Percentiles rank a stretch among this genome's conserved stretches.
These are phyloP conservation scores for Arachis monticola DNA, from an alignment of 331 rosid species.

Conservation along the genomic window DNA sequence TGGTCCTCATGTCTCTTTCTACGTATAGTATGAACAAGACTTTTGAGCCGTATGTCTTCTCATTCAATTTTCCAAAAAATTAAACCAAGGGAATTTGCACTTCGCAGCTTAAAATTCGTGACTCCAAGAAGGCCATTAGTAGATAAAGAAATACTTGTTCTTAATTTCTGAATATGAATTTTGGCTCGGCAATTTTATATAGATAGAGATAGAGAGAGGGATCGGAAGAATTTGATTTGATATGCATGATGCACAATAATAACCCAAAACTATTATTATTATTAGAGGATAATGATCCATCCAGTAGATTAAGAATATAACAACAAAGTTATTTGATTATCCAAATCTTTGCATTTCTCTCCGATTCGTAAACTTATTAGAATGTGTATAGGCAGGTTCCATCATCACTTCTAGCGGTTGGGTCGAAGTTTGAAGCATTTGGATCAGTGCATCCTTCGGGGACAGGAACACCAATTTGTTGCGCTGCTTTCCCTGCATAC, in stretches of 20 bases:
- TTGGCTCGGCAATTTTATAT: too few species aligned
- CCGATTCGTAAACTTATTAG: conserved; percentile 35
- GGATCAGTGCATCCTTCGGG: conserved; percentile 90
- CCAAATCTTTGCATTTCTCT: conserved; percentile 35
- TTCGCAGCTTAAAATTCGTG: too few species aligned
- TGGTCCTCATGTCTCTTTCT: too few species aligned
- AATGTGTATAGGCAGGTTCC: conserved; percentile 65
- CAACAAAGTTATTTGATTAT: conserved; percentile 32
- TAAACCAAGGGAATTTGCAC: too few species aligned
- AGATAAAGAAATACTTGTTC: too few species aligned
- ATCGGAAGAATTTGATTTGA: conserved; percentile 18
- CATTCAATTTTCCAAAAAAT: too few species aligned
- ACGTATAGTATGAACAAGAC: too few species aligned
- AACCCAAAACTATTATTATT: conserved; percentile 41
- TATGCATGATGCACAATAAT: conserved; percentile 30
- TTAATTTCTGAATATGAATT: too few species aligned
- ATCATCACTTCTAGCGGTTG: conserved; percentile 93
- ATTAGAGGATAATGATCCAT: conserved; percentile 41
- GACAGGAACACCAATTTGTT: conserved; percentile 63
- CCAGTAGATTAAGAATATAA: neutral
- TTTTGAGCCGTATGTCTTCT: too few species aligned
- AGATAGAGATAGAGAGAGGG: neutral
- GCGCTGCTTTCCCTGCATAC: conserved; percentile 79
- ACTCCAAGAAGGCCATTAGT: too few species aligned
- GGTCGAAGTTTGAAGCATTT: conserved; percentile 72